A percentile compares a stretch with the other conserved stretches of the same genome.
Conservation (phyloP, 345 rosid species). For the Dovyalis caffra region DNA sequence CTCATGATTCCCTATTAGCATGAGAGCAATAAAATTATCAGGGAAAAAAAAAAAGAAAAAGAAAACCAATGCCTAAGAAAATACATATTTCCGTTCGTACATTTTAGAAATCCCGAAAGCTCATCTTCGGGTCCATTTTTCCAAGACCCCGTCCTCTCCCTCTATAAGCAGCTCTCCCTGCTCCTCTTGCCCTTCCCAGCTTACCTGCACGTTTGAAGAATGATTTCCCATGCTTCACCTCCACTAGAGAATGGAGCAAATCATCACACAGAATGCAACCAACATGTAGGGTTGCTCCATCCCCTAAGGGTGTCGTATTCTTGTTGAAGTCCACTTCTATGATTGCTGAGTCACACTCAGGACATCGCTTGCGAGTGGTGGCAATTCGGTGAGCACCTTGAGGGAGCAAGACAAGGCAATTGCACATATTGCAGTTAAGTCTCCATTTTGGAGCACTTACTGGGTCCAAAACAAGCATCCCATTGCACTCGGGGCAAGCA, state of each 20-base stretch:
- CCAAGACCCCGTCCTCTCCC: constrained; percentile 48
- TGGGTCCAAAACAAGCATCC: constrained; percentile 85
- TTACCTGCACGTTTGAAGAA: constrained; percentile 48
- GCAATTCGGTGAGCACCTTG: constrained; percentile 87
- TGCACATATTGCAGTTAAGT: constrained; percentile 92
- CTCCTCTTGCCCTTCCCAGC: constrained; percentile 63
- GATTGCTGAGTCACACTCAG: constrained; percentile 75
- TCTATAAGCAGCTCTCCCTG: constrained; percentile 58
- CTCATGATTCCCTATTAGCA: too few species aligned
- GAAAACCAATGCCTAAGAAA: too few species aligned
- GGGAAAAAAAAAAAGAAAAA: too few species aligned
- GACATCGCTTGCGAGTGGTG: constrained; percentile 61
- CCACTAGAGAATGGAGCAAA: constrained; percentile 82
- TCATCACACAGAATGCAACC: constrained; percentile 93
- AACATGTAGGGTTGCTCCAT: constrained; percentile 70
- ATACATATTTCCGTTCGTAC: not conserved
- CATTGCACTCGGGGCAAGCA: constrained; percentile 94
- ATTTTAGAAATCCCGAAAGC: constrained; percentile 51
- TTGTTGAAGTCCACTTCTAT: constrained; percentile 91
- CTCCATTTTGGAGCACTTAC: constrained; percentile 91
- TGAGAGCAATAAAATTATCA: too few species aligned
- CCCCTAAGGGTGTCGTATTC: constrained; percentile 79
- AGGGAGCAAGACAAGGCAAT: constrained; percentile 84
- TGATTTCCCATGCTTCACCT: constrained; percentile 83
- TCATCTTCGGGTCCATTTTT: constrained; percentile 57